A percentile compares a stretch with the other conserved stretches of the same genome.
phyloP scores from a whole-genome alignment of 2,329 filamentous ascomycete genomes.

The Pleurostoma richardsiae region DNA sequence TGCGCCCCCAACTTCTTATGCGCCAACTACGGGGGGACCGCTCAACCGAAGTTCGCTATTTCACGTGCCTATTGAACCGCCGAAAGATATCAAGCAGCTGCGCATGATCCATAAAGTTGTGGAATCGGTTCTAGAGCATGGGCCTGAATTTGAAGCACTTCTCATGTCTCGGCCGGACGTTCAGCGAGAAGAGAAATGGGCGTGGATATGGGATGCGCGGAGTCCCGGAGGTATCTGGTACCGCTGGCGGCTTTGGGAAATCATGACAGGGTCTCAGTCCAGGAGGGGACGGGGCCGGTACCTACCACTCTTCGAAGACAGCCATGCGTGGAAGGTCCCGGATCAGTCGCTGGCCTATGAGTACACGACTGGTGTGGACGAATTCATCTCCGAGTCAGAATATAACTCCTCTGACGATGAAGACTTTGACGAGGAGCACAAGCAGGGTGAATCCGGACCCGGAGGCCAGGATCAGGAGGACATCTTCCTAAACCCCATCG shows the following conservation, averaged over 20 bases:
- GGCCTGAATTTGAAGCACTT: slow-evolving; percentile 83
- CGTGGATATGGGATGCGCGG: slow-evolving; percentile 86
- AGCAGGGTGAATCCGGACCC: slow-evolving; percentile 28
- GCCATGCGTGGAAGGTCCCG: slow-evolving; percentile 72
- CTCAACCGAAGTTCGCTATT: slow-evolving; percentile 42
- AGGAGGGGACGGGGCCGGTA: slow-evolving; percentile 44
- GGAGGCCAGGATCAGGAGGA: slow-evolving; percentile 38
- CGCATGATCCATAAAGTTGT: slow-evolving; percentile 84
- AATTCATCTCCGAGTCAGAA: slow-evolving; percentile 78
- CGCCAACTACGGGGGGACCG: slow-evolving; percentile 29
- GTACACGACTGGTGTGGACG: slow-evolving; percentile 69
- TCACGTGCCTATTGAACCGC: slow-evolving; percentile 69
- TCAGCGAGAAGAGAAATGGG: slow-evolving; percentile 83
- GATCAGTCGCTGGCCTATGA: slow-evolving; percentile 73
- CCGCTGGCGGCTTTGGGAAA: slow-evolving; percentile 84
- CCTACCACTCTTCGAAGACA: slow-evolving; percentile 68
- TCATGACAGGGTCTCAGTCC: slow-evolving; percentile 61
- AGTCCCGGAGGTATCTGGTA: slow-evolving; percentile 84
- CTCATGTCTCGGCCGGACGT: slow-evolving; percentile 84
- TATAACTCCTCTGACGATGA: slow-evolving; percentile 88
- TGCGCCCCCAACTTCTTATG: slow-evolving; percentile 71
- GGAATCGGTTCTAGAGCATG: slow-evolving; percentile 73
- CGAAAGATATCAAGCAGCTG: slow-evolving; percentile 72
- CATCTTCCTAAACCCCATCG: slow-evolving; percentile 72
- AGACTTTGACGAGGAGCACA: slow-evolving; percentile 54